Conservation (phyloP, 495 filamentous ascomycete species). For the Aspergillus homomorphus region DNA sequence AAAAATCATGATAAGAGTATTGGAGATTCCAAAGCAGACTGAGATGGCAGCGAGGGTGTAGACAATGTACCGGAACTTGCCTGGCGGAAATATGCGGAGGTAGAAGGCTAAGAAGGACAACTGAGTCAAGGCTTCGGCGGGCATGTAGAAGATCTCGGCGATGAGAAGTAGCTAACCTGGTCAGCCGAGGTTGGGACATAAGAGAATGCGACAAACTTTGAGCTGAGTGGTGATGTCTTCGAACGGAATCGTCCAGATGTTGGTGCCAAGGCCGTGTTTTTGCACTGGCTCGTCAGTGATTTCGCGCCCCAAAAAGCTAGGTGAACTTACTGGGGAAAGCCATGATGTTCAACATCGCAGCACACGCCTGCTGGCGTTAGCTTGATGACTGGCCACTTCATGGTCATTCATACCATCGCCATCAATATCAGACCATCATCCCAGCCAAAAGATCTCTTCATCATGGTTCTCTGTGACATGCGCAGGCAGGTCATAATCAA, state of each 20-base stretch:
- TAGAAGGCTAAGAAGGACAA: conserved; percentile 38
- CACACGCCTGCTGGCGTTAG: conserved; percentile 3
- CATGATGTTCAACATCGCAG: conserved; percentile 20
- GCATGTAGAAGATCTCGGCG: conserved; percentile 30
- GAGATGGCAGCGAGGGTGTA: conserved; percentile 27
- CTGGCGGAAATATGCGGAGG: conserved; percentile 31
- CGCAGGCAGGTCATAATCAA: conserved; percentile 21
- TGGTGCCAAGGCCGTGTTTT: conserved; percentile 19
- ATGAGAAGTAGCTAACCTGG: conserved; percentile 11
- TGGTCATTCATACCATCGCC: conserved; percentile 10
- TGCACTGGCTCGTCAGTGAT: conserved; percentile 12
- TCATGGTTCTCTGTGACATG: conserved; percentile 13
- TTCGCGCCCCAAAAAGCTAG: not conserved
- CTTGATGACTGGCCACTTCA: not conserved
- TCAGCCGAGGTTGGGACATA: not conserved
- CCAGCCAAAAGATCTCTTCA: conserved; percentile 21
- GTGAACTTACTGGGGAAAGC: conserved; percentile 22
- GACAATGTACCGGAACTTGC: conserved; percentile 20
- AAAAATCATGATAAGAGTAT: conserved; percentile 32
- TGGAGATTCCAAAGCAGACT: conserved; percentile 27
- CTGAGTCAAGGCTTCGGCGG: conserved; percentile 27
- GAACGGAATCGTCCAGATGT: conserved; percentile 43
- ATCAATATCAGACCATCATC: conserved; percentile 23
- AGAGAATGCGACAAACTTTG: conserved; percentile 15
- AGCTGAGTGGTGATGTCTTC: conserved; percentile 33